phyloP scores from a whole-genome alignment of 2,329 filamentous ascomycete genomes.

The Clonostachys rhizophaga region DNA sequence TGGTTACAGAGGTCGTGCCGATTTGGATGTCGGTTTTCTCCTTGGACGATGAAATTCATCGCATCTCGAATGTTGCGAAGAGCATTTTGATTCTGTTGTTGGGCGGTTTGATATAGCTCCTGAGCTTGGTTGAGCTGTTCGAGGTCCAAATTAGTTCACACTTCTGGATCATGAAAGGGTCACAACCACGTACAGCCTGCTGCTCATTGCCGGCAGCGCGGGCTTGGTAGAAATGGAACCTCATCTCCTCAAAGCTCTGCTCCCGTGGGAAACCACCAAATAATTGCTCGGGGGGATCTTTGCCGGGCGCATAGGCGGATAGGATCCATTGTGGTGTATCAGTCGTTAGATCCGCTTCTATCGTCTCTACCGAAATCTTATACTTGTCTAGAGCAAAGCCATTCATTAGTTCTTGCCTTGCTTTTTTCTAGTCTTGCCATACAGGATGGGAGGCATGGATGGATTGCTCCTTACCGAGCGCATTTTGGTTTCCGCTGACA shows the following conservation, averaged over 20 bases:
- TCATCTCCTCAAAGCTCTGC: slow-evolving; percentile 84
- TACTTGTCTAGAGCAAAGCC: slow-evolving; percentile 27
- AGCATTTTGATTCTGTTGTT: slow-evolving; percentile 69
- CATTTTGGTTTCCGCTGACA: slow-evolving; percentile 13
- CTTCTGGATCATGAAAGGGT: background rate
- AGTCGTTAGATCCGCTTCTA: slow-evolving; percentile 62
- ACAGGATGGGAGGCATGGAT: background rate
- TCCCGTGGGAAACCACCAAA: slow-evolving; percentile 78
- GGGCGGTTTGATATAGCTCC: slow-evolving; percentile 57
- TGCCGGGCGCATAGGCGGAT: slow-evolving; percentile 78
- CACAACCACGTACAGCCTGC: slow-evolving; percentile 35
- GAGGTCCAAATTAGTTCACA: slow-evolving; percentile 9
- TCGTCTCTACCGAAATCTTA: slow-evolving; percentile 50
- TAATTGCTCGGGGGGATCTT: slow-evolving; percentile 73
- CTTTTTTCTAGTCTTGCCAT: background rate
- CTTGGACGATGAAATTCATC: slow-evolving; percentile 61
- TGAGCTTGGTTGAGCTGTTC: slow-evolving; percentile 55
- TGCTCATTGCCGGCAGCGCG: slow-evolving; percentile 55
- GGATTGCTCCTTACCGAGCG: slow-evolving; percentile 10
- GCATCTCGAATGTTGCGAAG: slow-evolving; percentile 68
- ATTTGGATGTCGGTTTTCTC: slow-evolving; percentile 70
- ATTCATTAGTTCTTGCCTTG: too few relatives aligned
- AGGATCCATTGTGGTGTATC: slow-evolving; percentile 82
- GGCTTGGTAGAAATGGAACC: slow-evolving; percentile 64
- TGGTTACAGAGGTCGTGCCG: slow-evolving; percentile 59